phyloP scores from a whole-genome alignment of 345 rosid genomes.

The Ricinus communis region DNA sequence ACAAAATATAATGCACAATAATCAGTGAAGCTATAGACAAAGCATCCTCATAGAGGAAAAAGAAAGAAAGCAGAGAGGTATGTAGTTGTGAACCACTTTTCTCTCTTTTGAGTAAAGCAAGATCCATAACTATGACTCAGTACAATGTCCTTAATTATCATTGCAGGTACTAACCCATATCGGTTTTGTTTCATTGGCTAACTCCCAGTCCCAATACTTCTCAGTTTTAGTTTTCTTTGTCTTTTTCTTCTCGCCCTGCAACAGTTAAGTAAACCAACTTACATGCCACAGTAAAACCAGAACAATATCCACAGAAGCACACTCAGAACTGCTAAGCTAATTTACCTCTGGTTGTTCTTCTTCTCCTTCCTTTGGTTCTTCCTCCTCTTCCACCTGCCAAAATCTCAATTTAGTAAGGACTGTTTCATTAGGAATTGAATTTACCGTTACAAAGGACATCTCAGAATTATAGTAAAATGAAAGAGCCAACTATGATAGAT shows the following conservation, averaged over 20 bases:
- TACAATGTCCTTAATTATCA: background rate
- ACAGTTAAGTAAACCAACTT: constrained; percentile 20
- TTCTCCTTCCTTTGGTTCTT: constrained; percentile 76
- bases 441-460: background rate
- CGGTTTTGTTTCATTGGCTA: constrained; percentile 92
- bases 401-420: constrained; percentile 12
- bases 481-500: background rate
- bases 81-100: background rate
- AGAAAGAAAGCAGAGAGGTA: background rate
- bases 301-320: background rate
- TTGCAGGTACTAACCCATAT: constrained; percentile 67
- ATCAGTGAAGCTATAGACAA: background rate
- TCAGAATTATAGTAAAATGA: background rate
- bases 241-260: constrained; percentile 74
- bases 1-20: background rate
- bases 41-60: background rate
- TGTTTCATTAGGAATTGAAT: background rate
- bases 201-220: constrained; percentile 98
- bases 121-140: constrained; percentile 3
- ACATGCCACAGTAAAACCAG: background rate
- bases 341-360: constrained; percentile 68
- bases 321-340: background rate
- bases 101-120: background rate
- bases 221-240: constrained; percentile 87
- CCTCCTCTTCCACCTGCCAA: constrained; percentile 91